Evolutionary conservation across 805 yeast species (phyloP), one percentile per base, ranked within the genome.

Genomic region (Geotrichum ghanense): DNA sequence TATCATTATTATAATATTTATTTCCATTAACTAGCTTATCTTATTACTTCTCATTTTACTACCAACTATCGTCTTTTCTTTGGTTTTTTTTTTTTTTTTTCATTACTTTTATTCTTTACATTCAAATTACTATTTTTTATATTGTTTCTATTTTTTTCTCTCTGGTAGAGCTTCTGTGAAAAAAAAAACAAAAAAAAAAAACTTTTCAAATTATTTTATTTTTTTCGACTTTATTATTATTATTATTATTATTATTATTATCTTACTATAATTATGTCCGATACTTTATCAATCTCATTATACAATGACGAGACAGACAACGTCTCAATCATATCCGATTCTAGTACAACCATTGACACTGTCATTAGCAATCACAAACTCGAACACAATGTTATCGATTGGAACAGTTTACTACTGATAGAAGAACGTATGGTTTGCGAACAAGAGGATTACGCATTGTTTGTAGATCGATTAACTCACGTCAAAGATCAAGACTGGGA

Each of bases 91-190:
- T n/a, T n/a, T n/a, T n/a, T n/a, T n/a, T n/a, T n/a, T n/a, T n/a
- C n/a, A n/a, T n/a, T n/a, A n/a, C n/a, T n/a, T n/a, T n/a, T n/a
- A n/a, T n/a, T n/a, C n/a, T n/a, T n/a, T n/a, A n/a, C n/a, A n/a
- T n/a, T n/a, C n/a, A n/a, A n/a, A n/a, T n/a, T n/a, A n/a, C n/a
- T n/a, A n/a, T n/a, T n/a, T n/a, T n/a, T n/a, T 19, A 7, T 24
- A 12, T 24, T 24, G 7, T 7, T 24, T 7, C 27, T 24, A 7
- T 24, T 12, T 7, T 24, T 10, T n/a, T 31, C 37, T 31, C 37
- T 31, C 37, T 31, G 37, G 37, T 31, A 31, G 37, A 31, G 37
- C 37, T n/a, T 31, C 17, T 12, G 37, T n/a, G n/a, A n/a, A n/a
- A n/a, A n/a, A n/a, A n/a, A n/a, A n/a, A n/a, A n/a, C n/a, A n/a